These are phyloP conservation scores for Patellifolia procumbens DNA, from an alignment of 179 eudicot species.

Conservation along the genomic window DNA sequence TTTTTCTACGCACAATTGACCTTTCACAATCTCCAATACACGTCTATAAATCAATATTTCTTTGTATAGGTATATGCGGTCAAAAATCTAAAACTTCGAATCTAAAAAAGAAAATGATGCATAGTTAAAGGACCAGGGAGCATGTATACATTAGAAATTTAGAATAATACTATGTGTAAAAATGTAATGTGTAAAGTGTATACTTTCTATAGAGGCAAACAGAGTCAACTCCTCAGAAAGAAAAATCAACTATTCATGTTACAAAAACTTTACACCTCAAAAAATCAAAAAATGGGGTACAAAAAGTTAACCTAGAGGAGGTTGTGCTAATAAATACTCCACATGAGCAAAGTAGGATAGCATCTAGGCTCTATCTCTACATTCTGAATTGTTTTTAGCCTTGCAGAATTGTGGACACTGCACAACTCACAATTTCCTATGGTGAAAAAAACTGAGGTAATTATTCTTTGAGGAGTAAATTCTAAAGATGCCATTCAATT, in stretches of 20 bases:
- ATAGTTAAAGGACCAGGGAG: too few species aligned
- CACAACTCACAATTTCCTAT: constrained; percentile 1
- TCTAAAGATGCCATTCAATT: constrained; percentile 5
- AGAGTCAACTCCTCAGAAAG: background rate
- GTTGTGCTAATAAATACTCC: background rate
- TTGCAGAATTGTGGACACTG: background rate
- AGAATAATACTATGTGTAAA: too few species aligned
- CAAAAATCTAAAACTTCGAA: too few species aligned
- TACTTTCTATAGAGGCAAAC: too few species aligned
- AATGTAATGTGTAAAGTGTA: too few species aligned
- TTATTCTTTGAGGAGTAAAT: background rate
- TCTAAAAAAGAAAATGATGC: too few species aligned
- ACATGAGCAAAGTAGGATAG: constrained; percentile 7
- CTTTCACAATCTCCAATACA: too few species aligned
- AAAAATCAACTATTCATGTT: background rate
- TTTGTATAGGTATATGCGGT: too few species aligned
- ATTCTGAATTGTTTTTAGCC: background rate
- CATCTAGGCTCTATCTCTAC: constrained; percentile 12
- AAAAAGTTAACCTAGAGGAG: background rate
- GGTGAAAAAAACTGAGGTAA: background rate
- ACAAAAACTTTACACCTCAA: background rate
- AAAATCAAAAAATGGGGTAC: background rate
- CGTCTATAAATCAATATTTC: too few species aligned
- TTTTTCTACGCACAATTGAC: too few species aligned
- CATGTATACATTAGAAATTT: too few species aligned